phyloP scores from a whole-genome alignment of 371 early-diverging fungal species.

The Mucor saturninus region DNA sequence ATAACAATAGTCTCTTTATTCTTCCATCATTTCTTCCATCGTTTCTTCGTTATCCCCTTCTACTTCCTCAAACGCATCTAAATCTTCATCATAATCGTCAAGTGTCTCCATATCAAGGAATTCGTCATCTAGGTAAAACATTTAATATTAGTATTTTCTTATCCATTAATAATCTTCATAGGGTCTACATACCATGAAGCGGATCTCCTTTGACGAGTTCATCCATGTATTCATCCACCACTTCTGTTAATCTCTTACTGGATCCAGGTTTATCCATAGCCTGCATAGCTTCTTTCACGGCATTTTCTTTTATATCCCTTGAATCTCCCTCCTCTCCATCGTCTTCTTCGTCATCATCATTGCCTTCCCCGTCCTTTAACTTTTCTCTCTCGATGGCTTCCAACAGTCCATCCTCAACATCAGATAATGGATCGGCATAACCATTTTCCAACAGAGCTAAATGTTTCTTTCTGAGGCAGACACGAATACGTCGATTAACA shows the following conservation, averaged over 20 bases:
- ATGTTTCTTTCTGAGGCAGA: not conserved
- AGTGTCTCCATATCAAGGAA: slow-evolving; percentile 11
- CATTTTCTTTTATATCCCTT: not conserved
- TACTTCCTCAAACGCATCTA: slow-evolving; percentile 17
- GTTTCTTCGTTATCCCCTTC: not conserved
- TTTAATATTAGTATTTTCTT: not conserved
- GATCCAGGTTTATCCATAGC: slow-evolving; percentile 5
- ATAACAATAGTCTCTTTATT: not conserved
- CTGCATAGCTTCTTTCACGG: slow-evolving; percentile 10
- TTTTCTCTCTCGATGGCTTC: slow-evolving; percentile 33
- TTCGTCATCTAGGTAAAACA: not conserved
- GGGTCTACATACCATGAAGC: not conserved
- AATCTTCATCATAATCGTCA: slow-evolving; percentile 20
- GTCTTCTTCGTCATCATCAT: slow-evolving; percentile 11
- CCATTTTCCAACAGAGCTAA: not conserved
- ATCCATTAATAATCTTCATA: not conserved
- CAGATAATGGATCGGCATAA: not conserved
- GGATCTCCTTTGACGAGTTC: slow-evolving; percentile 9
- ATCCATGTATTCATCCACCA: slow-evolving; percentile 31
- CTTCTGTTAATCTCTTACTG: slow-evolving; percentile 15
- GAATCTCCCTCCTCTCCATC: slow-evolving; percentile 2
- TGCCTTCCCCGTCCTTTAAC: not conserved
- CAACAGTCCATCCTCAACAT: slow-evolving; percentile 21
- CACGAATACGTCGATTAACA: slow-evolving; percentile 23
- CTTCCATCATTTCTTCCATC: not conserved